phyloP scores from a whole-genome alignment of 805 yeast species.

The Kuraishia ogatae region DNA sequence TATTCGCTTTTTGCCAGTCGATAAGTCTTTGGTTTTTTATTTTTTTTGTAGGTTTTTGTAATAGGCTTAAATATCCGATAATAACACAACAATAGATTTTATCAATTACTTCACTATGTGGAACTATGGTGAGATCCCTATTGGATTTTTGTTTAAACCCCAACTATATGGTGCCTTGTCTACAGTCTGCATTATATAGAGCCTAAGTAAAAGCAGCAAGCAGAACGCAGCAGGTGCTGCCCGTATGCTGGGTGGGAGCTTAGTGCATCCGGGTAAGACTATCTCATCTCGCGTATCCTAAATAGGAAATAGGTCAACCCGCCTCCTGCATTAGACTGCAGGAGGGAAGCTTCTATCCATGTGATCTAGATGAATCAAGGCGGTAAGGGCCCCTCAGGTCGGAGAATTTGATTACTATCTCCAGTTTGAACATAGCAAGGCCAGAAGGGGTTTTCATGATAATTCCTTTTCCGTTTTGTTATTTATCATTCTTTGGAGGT shows the following conservation, averaged over 20 bases:
- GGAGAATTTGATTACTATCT: no score
- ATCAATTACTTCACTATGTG: neutral
- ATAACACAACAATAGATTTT: neutral
- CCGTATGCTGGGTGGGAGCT: no score
- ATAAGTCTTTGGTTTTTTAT: neutral
- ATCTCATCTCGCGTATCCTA: neutral
- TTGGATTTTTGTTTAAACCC: no score
- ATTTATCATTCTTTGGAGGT: no score
- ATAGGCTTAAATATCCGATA: neutral
- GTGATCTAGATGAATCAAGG: neutral
- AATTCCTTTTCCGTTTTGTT: no score
- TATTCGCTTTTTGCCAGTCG: neutral
- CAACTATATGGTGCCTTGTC: no score
- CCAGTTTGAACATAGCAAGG: no score
- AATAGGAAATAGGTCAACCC: neutral
- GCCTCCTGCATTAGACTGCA: neutral
- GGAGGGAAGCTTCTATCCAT: neutral
- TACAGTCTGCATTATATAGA: no score
- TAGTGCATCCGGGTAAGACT: neutral
- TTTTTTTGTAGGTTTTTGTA: neutral
- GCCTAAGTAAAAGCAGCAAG: no score
- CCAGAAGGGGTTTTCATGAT: no score
- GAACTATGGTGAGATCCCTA: no score
- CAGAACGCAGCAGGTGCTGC: no score
- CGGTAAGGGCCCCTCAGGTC: neutral